phyloP scores from a whole-genome alignment of 2,329 filamentous ascomycete species.

The Fusarium hainanense region DNA sequence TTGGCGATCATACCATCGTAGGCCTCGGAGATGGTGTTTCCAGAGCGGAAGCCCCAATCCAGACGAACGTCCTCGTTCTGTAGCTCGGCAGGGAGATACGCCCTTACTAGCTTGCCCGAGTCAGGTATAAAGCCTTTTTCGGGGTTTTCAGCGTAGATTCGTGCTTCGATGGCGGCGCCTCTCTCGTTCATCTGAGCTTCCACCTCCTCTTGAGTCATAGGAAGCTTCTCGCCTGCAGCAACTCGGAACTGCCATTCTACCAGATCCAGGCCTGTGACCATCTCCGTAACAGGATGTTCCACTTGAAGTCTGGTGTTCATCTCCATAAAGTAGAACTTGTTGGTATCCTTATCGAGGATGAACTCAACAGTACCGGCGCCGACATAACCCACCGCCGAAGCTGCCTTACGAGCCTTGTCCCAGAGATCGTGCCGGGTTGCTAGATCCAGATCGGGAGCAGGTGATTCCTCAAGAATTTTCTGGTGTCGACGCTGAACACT shows the following conservation, averaged over 20 bases:
- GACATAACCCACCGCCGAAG: slow-evolving; percentile 84
- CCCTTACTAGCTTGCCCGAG: slow-evolving; percentile 86
- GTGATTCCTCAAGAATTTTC: slow-evolving; percentile 91
- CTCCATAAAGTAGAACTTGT: slow-evolving; percentile 85
- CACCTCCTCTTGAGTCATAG: slow-evolving; percentile 70
- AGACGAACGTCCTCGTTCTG: slow-evolving; percentile 79
- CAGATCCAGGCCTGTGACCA: slow-evolving; percentile 77
- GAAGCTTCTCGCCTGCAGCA: slow-evolving; percentile 67
- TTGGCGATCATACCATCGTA: slow-evolving; percentile 99
- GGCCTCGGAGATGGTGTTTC: slow-evolving; percentile 91
- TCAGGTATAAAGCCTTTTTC: slow-evolving; percentile 93
- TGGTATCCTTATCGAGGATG: slow-evolving; percentile 84
- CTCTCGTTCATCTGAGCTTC: slow-evolving; percentile 77
- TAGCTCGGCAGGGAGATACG: slow-evolving; percentile 75
- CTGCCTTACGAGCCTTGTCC: slow-evolving; percentile 73
- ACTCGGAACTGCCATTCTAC: slow-evolving; percentile 96
- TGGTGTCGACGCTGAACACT: slow-evolving; percentile 88
- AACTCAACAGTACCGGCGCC: slow-evolving; percentile 92
- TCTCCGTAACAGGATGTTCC: slow-evolving; percentile 90
- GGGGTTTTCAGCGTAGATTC: slow-evolving; percentile 97
- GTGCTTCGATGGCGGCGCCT: slow-evolving; percentile 92
- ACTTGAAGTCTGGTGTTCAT: slow-evolving; percentile 93
- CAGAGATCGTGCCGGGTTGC: slow-evolving; percentile 70
- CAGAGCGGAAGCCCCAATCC: slow-evolving; percentile 91
- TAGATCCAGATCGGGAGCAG: slow-evolving; percentile 75